phyloP scores from a whole-genome alignment of 2,329 filamentous ascomycete species.

The Fusarium globosum region DNA sequence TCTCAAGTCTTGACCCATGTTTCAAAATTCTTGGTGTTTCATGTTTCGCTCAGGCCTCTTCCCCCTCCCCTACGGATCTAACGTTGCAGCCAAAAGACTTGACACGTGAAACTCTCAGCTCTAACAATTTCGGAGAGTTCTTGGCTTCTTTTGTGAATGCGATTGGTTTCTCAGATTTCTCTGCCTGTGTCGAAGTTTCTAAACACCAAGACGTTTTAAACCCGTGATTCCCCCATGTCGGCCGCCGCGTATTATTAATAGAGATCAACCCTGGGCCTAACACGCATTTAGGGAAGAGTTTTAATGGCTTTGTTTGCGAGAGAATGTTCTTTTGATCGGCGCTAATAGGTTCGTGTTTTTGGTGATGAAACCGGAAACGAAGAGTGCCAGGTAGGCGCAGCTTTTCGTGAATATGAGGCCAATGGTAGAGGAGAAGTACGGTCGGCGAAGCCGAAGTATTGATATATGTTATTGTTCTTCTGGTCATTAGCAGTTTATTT shows the following conservation, averaged over 20 bases:
- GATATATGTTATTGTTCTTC: background rate
- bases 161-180: conserved; percentile 2
- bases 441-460: accelerated
- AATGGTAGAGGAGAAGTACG: accelerated
- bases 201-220: background rate
- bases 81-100: background rate
- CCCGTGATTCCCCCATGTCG: background rate
- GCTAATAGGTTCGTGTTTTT: background rate
- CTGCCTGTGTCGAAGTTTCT: background rate
- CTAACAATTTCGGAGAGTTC: background rate
- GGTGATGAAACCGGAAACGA: conserved; percentile 1
- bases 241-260: conserved; percentile 3
- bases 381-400: background rate
- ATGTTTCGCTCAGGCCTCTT: conserved; percentile 24
- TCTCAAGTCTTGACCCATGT: conserved; percentile 1
- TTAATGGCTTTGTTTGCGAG: background rate
- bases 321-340: background rate
- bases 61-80: background rate
- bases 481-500: background rate
- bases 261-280: background rate
- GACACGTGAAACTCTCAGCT: background rate
- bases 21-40: conserved; percentile 22
- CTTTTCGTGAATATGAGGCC: background rate
- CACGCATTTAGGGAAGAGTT: background rate
- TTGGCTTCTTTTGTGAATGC: background rate